Evolutionary conservation across 495 filamentous ascomycete species (phyloP).

Genomic region (Xylaria acuta): DNA sequence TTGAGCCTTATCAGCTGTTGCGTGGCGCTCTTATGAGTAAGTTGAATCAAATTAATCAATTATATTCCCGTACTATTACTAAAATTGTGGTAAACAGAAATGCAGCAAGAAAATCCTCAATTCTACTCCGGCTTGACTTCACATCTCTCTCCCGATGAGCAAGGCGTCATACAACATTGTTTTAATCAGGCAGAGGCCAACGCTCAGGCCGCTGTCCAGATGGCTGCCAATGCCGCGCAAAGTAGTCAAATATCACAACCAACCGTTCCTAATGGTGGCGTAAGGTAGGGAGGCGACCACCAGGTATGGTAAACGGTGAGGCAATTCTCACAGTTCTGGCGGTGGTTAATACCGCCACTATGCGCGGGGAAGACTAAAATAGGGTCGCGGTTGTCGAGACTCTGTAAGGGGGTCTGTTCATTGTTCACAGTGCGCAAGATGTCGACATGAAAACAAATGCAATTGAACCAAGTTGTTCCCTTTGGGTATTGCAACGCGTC

Average conservation of each 20-base stretch:
- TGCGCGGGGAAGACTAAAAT: neutral
- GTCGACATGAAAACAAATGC: constrained; percentile 5
- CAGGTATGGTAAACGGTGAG: neutral
- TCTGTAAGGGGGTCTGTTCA: neutral
- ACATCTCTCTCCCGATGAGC: constrained; percentile 80
- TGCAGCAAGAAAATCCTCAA: constrained; percentile 89
- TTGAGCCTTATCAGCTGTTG: constrained; percentile 93
- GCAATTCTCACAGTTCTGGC: neutral
- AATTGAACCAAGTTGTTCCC: constrained; percentile 17
- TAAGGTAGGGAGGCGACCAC: constrained; percentile 35
- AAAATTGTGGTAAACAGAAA: constrained; percentile 58
- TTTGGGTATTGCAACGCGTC: constrained; percentile 20
- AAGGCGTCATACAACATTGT: constrained; percentile 78
- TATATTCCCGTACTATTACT: constrained; percentile 24
- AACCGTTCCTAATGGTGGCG: constrained; percentile 34
- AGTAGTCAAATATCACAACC: constrained; percentile 33
- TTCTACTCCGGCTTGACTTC: constrained; percentile 83
- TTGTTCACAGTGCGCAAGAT: constrained; percentile 7
- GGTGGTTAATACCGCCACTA: neutral
- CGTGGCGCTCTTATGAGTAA: constrained; percentile 80
- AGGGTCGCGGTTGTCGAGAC: neutral
- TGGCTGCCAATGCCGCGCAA: constrained; percentile 36
- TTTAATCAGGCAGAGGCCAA: constrained; percentile 76
- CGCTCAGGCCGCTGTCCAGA: constrained; percentile 44
- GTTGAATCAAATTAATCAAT: constrained; percentile 40